These are phyloP conservation scores for Breynia disticha DNA, from an alignment of 441 rosid species.

Conservation along the genomic window DNA sequence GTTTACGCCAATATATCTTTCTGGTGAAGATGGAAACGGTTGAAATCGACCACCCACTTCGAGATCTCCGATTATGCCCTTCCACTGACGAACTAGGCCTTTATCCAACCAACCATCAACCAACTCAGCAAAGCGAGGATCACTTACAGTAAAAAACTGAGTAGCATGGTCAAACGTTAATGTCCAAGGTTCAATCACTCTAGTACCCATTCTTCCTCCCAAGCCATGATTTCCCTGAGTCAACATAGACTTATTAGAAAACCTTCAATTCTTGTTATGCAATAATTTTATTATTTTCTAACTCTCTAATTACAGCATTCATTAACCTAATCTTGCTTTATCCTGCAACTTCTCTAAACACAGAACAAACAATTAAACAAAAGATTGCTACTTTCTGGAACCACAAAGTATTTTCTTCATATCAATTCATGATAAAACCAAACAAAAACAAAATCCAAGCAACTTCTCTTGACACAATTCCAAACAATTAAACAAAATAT, in stretches of 20 bases:
- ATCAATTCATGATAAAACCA: no score
- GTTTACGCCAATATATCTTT: constrained; percentile 58
- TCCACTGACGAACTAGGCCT: constrained; percentile 62
- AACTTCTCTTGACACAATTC: no score
- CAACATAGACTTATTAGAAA: constrained; percentile 7
- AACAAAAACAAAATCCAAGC: no score
- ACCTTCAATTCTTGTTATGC: neutral
- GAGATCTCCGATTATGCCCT: constrained; percentile 63
- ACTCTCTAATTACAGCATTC: no score
- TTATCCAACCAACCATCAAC: constrained; percentile 66
- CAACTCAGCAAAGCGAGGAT: constrained; percentile 49
- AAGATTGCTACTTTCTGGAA: constrained; percentile 2
- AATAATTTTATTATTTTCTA: no score
- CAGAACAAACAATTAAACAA: constrained; percentile 5
- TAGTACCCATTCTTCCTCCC: constrained; percentile 93
- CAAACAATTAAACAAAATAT: no score
- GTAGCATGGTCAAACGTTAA: constrained; percentile 82
- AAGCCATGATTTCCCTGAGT: constrained; percentile 80
- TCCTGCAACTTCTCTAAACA: no score
- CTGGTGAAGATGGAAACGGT: constrained; percentile 44
- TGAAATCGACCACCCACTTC: constrained; percentile 58
- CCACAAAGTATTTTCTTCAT: no score
- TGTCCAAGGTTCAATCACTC: constrained; percentile 49
- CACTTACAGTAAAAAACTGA: constrained; percentile 69
- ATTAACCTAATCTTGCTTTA: no score